A percentile compares a stretch with the other conserved stretches of the same genome.
Conservation (phyloP, 2,329 filamentous ascomycete species). For the Shiraia bambusicola region DNA sequence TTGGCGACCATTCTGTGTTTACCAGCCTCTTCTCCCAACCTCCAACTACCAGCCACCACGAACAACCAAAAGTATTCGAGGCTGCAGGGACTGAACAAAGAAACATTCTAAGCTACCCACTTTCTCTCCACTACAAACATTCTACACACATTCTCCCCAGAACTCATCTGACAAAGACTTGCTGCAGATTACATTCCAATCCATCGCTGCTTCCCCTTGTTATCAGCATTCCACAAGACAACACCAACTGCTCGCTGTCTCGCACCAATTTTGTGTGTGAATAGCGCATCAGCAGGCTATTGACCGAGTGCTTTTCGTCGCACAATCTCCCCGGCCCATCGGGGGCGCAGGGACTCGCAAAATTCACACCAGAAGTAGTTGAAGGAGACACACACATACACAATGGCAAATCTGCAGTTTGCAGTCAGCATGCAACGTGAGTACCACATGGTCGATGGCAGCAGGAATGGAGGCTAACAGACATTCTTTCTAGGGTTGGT, state of each 20-base stretch:
- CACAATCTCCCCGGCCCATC: conserved; percentile 42
- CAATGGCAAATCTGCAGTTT: conserved; percentile 53
- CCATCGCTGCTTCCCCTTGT: conserved; percentile 27
- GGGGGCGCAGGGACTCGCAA: conserved; percentile 44
- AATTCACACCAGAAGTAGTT: conserved; percentile 24
- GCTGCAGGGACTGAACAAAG: conserved; percentile 30
- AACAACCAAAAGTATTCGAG: conserved; percentile 34
- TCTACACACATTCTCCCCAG: conserved; percentile 19
- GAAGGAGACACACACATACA: conserved; percentile 30
- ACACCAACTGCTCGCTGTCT: conserved; percentile 25
- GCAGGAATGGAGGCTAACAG: conserved; percentile 27
- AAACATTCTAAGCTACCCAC: conserved; percentile 40
- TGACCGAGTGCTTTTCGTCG: conserved; percentile 38
- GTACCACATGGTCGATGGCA: conserved; percentile 14
- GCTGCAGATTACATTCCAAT: conserved; percentile 37
- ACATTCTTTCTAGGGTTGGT: conserved; percentile 51
- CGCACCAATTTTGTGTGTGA: conserved; percentile 17
- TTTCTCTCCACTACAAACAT: conserved; percentile 21
- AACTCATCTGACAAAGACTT: conserved; percentile 36
- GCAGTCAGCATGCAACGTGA: conserved; percentile 54
- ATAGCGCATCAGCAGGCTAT: conserved; percentile 9
- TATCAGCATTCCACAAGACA: conserved; percentile 23
- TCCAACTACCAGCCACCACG: conserved; percentile 37
- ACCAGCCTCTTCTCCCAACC: conserved; percentile 30
- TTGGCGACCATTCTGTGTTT: conserved; percentile 20